Evolutionary conservation across 1,284 basidiomycete species (phyloP).

Genomic region (Heterobasidion annosum): DNA sequence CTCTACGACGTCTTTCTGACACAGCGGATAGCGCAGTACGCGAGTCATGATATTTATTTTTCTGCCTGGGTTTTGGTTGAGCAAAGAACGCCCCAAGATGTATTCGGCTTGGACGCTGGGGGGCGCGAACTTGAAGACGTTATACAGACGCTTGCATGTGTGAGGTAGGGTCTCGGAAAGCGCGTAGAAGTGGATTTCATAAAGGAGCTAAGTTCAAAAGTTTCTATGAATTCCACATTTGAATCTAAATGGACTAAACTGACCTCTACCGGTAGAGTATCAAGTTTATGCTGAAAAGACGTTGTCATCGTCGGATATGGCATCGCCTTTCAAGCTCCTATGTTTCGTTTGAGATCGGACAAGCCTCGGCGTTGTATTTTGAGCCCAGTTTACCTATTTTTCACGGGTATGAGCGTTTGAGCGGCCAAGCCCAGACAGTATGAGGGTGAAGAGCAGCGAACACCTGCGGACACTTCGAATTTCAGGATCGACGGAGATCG

Average conservation of each 20-base stretch:
- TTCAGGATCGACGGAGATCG: no score
- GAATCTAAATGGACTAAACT: neutral
- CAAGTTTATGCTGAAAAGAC: neutral
- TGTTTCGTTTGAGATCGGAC: no score
- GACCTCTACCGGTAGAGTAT: conserved; percentile 2
- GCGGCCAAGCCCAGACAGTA: no score
- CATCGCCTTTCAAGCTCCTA: no score
- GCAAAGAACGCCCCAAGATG: conserved; percentile 30
- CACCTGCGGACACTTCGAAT: no score
- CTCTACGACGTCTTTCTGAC: conserved; percentile 46
- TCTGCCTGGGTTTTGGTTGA: conserved; percentile 5
- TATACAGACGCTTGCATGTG: conserved; percentile 39
- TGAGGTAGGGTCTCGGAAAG: conserved; percentile 51
- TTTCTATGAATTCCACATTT: neutral
- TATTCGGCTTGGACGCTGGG: conserved; percentile 51
- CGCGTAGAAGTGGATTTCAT: conserved; percentile 63
- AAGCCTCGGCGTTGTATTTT: no score
- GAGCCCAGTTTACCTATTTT: no score
- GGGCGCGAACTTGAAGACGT: conserved; percentile 43
- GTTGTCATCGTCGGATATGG: no score
- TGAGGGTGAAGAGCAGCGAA: no score
- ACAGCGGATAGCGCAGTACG: conserved; percentile 58
- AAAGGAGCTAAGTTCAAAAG: conserved; percentile 46
- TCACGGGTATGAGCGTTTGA: no score
- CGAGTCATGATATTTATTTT: conserved; percentile 29